Percentiles rank a stretch among this genome's conserved stretches.
Conservation (phyloP, 1,139 yeast species). For the Taphrina confusa region DNA sequence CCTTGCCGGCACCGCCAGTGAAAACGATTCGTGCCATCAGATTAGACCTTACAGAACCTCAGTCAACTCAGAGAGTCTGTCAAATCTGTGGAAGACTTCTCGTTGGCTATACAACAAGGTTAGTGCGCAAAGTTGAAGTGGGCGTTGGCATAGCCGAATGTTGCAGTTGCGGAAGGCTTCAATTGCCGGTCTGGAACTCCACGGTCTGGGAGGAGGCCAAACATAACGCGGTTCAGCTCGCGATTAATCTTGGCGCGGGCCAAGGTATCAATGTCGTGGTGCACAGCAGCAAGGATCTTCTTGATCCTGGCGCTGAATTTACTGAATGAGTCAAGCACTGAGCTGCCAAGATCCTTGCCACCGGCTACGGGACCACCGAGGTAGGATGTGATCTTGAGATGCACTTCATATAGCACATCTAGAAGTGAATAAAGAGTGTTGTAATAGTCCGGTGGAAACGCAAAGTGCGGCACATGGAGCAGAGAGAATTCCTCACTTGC, state of each 20-base stretch:
- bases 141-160: slow-evolving; percentile 11
- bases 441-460: slow-evolving; percentile 9
- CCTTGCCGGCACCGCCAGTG: slow-evolving; percentile 36
- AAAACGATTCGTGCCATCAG: slow-evolving; percentile 25
- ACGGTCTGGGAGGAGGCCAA: not conserved
- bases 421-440: slow-evolving; percentile 5
- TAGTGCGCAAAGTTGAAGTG: no score
- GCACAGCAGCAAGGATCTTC: slow-evolving; percentile 2
- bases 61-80: no score
- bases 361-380: not conserved
- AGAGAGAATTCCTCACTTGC: slow-evolving; percentile 10
- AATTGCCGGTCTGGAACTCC: slow-evolving; percentile 4
- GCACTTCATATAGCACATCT: slow-evolving; percentile 5
- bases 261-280: slow-evolving; percentile 18
- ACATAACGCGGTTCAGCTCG: slow-evolving; percentile 26
- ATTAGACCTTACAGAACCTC: no score
- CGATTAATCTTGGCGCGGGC: slow-evolving; percentile 22
- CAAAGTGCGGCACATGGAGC: slow-evolving; percentile 8
- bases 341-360: not conserved
- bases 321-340: slow-evolving; percentile 1
- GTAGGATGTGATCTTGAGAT: not conserved
- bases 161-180: not conserved
- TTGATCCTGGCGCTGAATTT: slow-evolving; percentile 11
- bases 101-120: no score
- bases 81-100: no score